phyloP scores from a whole-genome alignment of 352 stramenopile genomes.

The Phytopythium boreale region DNA sequence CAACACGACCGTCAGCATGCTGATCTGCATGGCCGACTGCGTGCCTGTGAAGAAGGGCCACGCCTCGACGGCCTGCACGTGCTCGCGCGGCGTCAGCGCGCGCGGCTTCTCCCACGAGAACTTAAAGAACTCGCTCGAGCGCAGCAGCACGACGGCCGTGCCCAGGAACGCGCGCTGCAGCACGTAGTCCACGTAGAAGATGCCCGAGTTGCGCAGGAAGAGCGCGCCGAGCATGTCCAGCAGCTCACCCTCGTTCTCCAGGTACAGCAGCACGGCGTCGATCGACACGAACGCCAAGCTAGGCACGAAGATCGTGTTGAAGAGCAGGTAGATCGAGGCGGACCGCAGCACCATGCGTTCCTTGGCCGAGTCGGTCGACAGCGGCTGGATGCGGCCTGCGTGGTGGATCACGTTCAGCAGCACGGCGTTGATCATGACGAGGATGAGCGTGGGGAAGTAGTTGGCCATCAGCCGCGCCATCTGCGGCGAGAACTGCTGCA shows the following conservation, averaged over 20 bases:
- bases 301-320: slow-evolving; percentile 87
- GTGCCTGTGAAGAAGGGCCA: slow-evolving; percentile 84
- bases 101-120: slow-evolving; percentile 78
- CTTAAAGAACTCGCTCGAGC: slow-evolving; percentile 77
- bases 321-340: slow-evolving; percentile 80
- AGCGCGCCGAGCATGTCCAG: slow-evolving; percentile 80
- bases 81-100: slow-evolving; percentile 68
- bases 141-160: slow-evolving; percentile 70
- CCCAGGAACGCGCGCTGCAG: slow-evolving; percentile 82
- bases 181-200: slow-evolving; percentile 88
- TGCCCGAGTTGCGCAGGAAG: slow-evolving; percentile 86
- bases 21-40: slow-evolving; percentile 83
- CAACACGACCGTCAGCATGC: slow-evolving; percentile 77
- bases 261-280: slow-evolving; percentile 75
- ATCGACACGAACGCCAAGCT: slow-evolving; percentile 87
- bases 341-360: slow-evolving; percentile 80
- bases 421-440: slow-evolving; percentile 86
- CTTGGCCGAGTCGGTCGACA: slow-evolving; percentile 82
- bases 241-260: slow-evolving; percentile 69
- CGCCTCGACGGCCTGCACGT: slow-evolving; percentile 65
- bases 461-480: slow-evolving; percentile 78
- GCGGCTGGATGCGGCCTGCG: slow-evolving; percentile 79
- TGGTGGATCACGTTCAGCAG: slow-evolving; percentile 83
- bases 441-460: slow-evolving; percentile 81
- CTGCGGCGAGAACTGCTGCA: slow-evolving; percentile 65